Evolutionary conservation across 2,329 filamentous ascomycete genomes (phyloP).

Genomic region (Fusarium sororula): DNA sequence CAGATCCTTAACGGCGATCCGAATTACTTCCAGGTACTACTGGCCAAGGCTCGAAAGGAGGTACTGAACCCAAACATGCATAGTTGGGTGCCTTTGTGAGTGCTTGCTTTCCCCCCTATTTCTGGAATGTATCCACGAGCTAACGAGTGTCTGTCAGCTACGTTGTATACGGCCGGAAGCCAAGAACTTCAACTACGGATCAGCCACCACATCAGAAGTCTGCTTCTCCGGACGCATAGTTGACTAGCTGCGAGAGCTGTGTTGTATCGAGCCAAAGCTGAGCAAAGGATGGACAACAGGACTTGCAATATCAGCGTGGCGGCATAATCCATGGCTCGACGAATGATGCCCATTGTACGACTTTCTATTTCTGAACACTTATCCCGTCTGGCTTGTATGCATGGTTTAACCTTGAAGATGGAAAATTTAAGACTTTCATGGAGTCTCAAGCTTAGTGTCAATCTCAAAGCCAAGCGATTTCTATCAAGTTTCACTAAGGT

Average conservation of each 20-base stretch:
- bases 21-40: slow-evolving; percentile 31
- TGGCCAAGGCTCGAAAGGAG: slow-evolving; percentile 33
- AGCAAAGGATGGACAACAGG: not conserved
- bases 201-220: not conserved
- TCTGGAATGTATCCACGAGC: not conserved
- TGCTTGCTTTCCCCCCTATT: not conserved
- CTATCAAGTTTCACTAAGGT: no score
- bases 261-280: not conserved
- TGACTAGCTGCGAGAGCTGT: not conserved
- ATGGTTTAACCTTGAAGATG: no score
- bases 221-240: not conserved
- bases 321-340: not conserved
- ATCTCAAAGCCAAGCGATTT: not conserved
- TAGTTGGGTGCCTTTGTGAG: slow-evolving; percentile 40
- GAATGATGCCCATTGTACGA: not conserved
- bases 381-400: not conserved
- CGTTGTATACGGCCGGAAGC: slow-evolving; percentile 23
- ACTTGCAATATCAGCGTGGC: not conserved
- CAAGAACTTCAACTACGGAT: not conserved
- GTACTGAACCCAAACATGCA: slow-evolving; percentile 37
- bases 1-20: slow-evolving; percentile 37
- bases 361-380: not conserved
- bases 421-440: not conserved
- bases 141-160: slow-evolving; percentile 2
- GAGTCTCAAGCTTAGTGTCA: not conserved